Evolutionary conservation across 2,329 filamentous ascomycete species (phyloP).

Genomic region (Ploettnerulaceae sp.): DNA sequence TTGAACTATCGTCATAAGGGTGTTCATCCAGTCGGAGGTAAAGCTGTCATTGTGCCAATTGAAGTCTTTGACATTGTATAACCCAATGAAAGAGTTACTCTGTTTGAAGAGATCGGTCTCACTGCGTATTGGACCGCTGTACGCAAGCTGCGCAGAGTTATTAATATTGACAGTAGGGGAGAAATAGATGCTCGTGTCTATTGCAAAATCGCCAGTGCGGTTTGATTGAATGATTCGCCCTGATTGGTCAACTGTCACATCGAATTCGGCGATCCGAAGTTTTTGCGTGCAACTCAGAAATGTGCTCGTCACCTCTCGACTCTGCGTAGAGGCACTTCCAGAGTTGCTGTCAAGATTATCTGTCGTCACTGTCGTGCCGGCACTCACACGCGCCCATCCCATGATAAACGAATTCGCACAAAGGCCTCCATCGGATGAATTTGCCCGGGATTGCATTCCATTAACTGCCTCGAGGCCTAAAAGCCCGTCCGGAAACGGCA

Average conservation of each 20-base stretch:
- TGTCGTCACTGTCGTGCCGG: not conserved
- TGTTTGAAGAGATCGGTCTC: slow-evolving; percentile 1
- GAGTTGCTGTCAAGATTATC: not conserved
- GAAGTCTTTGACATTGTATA: not conserved
- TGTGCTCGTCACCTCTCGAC: slow-evolving; percentile 3
- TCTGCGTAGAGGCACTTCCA: not conserved
- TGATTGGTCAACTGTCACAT: slow-evolving; percentile 33
- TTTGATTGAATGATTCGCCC: slow-evolving; percentile 31
- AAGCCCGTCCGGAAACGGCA: not conserved
- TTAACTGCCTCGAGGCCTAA: slow-evolving; percentile 12
- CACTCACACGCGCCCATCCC: slow-evolving; percentile 18
- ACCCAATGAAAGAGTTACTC: slow-evolving; percentile 7
- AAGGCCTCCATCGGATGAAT: slow-evolving; percentile 9
- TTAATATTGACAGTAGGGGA: not conserved
- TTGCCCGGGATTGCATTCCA: slow-evolving; percentile 4
- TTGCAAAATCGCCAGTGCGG: slow-evolving; percentile 7
- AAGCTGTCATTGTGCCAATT: slow-evolving; percentile 46
- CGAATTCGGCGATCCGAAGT: slow-evolving; percentile 33
- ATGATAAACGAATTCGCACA: slow-evolving; percentile 12
- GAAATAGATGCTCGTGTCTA: slow-evolving; percentile 7
- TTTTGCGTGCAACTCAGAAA: slow-evolving; percentile 36
- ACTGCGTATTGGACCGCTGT: no score
- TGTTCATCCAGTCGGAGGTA: slow-evolving; percentile 43
- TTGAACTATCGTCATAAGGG: slow-evolving; percentile 37
- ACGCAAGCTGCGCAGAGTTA: not conserved